Conservation (phyloP, 176 grass and related monocot genomes). For the Rhynchospora pubera region DNA sequence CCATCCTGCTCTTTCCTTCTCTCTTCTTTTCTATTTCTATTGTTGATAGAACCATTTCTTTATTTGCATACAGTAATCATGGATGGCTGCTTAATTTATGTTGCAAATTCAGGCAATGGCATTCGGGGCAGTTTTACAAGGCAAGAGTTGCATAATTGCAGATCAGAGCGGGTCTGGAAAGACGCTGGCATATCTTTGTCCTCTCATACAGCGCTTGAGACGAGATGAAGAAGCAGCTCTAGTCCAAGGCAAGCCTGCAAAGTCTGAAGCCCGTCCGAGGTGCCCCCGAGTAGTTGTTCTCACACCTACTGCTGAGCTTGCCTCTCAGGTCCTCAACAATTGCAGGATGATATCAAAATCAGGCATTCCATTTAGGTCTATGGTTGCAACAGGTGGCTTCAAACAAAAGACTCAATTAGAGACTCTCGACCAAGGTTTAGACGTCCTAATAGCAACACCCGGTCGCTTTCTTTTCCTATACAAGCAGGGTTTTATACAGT, state of each 20-base stretch:
- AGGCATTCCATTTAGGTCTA: conserved; percentile 82
- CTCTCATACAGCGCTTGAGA: conserved; percentile 64
- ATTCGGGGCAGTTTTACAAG: conserved; percentile 57
- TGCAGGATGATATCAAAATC: conserved; percentile 68
- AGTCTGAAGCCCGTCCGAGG: conserved; percentile 21
- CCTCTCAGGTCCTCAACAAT: conserved; percentile 83
- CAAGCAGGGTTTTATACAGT: conserved; percentile 67
- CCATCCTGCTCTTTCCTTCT: background rate
- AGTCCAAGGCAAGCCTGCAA: conserved; percentile 35
- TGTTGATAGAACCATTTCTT: no score
- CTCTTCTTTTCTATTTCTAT: no score
- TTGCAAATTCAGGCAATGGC: conserved; percentile 62
- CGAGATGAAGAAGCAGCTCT: conserved; percentile 54
- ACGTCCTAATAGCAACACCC: conserved; percentile 83
- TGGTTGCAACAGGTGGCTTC: conserved; percentile 89
- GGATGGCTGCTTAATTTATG: background rate
- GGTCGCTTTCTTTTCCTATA: conserved; percentile 80
- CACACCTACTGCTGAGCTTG: conserved; percentile 81
- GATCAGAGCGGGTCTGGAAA: conserved; percentile 98
- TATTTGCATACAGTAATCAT: background rate
- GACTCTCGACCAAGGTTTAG: conserved; percentile 71
- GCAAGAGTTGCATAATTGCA: conserved; percentile 82
- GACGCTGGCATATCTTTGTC: conserved; percentile 79
- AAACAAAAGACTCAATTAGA: conserved; percentile 85
- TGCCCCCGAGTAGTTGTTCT: conserved; percentile 74